phyloP scores from a whole-genome alignment of 176 grass and related monocot species.

The Raddia distichophylla region DNA sequence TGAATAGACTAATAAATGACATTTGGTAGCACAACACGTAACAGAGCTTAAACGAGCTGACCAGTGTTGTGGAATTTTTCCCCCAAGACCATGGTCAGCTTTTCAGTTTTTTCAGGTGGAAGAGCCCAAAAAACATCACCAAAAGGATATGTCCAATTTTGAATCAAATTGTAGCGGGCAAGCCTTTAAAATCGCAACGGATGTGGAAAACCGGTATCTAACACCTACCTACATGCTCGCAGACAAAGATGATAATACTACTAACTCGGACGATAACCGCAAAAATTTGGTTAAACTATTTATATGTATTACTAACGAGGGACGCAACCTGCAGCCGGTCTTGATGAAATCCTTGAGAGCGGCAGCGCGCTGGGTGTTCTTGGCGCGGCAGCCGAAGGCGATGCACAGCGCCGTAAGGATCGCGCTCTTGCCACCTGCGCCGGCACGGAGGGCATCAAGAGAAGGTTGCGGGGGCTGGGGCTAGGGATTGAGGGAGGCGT shows the following conservation, averaged over 20 bases:
- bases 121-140: not conserved
- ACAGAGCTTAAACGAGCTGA: not conserved
- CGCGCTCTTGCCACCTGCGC: slow-evolving; percentile 83
- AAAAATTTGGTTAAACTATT: not conserved
- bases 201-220: not conserved
- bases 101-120: not conserved
- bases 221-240: not conserved
- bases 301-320: too few species aligned
- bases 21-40: not conserved
- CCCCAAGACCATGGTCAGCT: not conserved
- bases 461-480: not conserved
- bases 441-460: not conserved
- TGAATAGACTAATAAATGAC: not conserved
- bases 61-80: not conserved
- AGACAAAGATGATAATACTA: not conserved
- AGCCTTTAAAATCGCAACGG: not conserved
- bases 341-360: slow-evolving; percentile 91
- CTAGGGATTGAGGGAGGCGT: slow-evolving; percentile 49
- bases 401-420: slow-evolving; percentile 86
- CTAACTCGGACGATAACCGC: not conserved
- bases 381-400: slow-evolving; percentile 89
- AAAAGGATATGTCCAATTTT: not conserved
- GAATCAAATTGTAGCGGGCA: not conserved
- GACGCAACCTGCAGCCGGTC: slow-evolving; percentile 76
- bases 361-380: slow-evolving; percentile 79